Evolutionary conservation across 1,139 yeast species (phyloP), one percentile per base, ranked within the genome.

Genomic region (Kazachstania sp.): DNA sequence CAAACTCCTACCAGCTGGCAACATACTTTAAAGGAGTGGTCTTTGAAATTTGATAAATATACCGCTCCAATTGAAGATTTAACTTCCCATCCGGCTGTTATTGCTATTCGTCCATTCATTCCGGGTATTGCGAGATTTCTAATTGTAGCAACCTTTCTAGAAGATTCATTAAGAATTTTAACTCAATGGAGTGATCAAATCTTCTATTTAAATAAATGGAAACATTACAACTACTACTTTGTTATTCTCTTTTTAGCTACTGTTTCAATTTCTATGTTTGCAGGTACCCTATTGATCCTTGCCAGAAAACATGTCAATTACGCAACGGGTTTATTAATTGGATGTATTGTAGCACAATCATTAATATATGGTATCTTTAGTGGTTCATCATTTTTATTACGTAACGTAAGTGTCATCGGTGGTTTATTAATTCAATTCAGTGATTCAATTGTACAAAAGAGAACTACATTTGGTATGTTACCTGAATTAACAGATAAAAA

Each of bases 141-240:
- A 58, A 88, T 92, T 55, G 96, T 92, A 50, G 95, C 95, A 45
- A 92, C 98, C 1, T 92, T 90, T 64, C 78, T 81, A 58, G 98
- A 92, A 67, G 98, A 92, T 63, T 79, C 95, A 1, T 66, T 84
- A 49, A 77, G 98, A 66, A 86, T 92, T 60, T 62, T 82, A 51
- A 72, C 87, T 16, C 97, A 90, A 69, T 92, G 97, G 97, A 68
- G 75, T 32, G 95, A 87, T 60, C 98, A 92, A 67, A 87, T 87
- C 32, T 83, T 81, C 63, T 92, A 86, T 66, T 74, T 92, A 58
- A 78, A 86, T 71, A 79, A 78, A 56, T 85, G 81, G 70, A 81
- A 95, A 61, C 86, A 82, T 58, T 68, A 82, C 51, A 95, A 95
- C 69, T 76, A 79, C 56, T 79, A 85, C 74, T 66, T 90, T 49